Conservation (phyloP, 1,284 basidiomycete species). For the Trametes sp. region DNA sequence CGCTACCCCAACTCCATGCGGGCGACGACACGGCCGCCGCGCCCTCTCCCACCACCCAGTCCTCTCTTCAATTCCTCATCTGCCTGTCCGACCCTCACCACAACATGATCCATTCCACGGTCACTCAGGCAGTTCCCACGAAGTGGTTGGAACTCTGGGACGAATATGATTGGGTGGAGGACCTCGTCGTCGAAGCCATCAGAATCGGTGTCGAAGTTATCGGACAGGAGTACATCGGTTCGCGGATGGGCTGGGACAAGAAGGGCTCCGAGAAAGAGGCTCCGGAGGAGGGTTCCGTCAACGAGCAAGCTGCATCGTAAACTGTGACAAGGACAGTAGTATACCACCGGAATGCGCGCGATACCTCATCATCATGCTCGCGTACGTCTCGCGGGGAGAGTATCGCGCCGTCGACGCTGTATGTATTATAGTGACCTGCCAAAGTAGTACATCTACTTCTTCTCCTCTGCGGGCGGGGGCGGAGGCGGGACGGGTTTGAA, state of each 20-base stretch:
- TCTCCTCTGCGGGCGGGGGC: conserved; percentile 68
- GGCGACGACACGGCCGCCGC: conserved; percentile 34
- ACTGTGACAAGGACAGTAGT: conserved; percentile 15
- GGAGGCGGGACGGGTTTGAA: conserved; percentile 76
- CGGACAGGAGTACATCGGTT: conserved; percentile 87
- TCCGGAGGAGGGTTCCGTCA: conserved; percentile 28
- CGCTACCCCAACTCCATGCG: conserved; percentile 44
- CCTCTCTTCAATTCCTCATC: conserved; percentile 86
- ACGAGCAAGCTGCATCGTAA: conserved; percentile 29
- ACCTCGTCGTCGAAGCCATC: conserved; percentile 86
- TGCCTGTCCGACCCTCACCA: conserved; percentile 86
- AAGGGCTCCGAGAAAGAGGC: conserved; percentile 31
- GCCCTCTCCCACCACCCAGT: conserved; percentile 39
- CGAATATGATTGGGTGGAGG: conserved; percentile 95
- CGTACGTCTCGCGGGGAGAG: background rate
- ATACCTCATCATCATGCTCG: background rate
- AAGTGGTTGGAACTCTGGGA: conserved; percentile 91
- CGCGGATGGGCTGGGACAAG: conserved; percentile 79
- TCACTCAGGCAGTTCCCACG: conserved; percentile 83
- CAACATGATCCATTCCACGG: conserved; percentile 74
- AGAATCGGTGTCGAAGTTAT: conserved; percentile 84
- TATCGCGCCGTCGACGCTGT: conserved; percentile 10
- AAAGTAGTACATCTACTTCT: conserved; percentile 58
- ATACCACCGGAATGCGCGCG: conserved; percentile 16
- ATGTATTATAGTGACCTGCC: conserved; percentile 17